Evolutionary conservation across 148 eudicot genomes (phyloP), one percentile per base, ranked within the genome.

Genomic region (Rheum nobile): DNA sequence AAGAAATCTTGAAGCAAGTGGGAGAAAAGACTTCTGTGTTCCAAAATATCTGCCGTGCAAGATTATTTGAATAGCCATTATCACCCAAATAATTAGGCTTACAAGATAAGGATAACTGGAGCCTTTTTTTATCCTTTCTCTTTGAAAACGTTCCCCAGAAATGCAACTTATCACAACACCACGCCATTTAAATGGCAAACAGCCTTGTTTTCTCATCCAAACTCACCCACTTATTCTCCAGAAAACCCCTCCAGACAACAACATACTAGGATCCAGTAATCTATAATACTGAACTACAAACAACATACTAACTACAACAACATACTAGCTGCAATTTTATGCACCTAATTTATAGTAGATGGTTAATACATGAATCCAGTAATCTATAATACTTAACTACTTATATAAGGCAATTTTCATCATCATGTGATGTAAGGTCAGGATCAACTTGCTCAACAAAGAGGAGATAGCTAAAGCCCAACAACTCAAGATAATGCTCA

Each of bases 171-270:
- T 21, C 37, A 67, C 37, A 16, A 29, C 24, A 10, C 39, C 22
- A 31, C 67, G 72, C 34, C 44, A 79, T 77, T 79, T 10, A 77
- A 21, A 81, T 87, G 83, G 78, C 83, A 74, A 77, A 73, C 88
- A 83, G n/a, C 55, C 69, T 78, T 72, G 75, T 83, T n/a, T 84
- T 79, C 76, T 76, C 87, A 55, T 72, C 87, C 65, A 90, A 76
- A 63, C 54, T 46, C 67, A 52, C 67, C 76, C 75, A 71, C 55
- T n/a, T n/a, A n/a, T 65, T 83, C 67, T 43, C 80, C 39, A 76
- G 54, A 75, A 82, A 81, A 68, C 77, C 46, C 61, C 19, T 41
- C 37, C 57, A 61, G 26, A 57, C 8, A n/a, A n/a, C n/a, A n/a
- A n/a, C n/a, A n/a, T n/a, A n/a, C n/a, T n/a, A n/a, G n/a, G n/a